Percentiles rank a stretch among this genome's conserved stretches.
phyloP scores from a whole-genome alignment of 1,139 yeast species.

The Candida glucosophila region DNA sequence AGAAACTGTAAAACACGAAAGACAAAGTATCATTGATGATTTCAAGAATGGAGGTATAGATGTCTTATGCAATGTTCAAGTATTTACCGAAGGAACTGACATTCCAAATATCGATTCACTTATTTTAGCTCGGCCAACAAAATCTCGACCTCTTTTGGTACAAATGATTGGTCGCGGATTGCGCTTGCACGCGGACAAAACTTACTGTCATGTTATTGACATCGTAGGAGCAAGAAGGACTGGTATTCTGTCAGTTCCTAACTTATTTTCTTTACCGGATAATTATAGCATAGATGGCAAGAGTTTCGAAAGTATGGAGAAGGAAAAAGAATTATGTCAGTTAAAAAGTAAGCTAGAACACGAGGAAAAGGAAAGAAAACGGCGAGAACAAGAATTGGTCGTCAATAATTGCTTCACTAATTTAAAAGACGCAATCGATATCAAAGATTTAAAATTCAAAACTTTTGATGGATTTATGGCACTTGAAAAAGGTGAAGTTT shows the following conservation, averaged over 20 bases:
- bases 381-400: conserved; percentile 10
- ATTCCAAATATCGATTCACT: conserved; percentile 84
- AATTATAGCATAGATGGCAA: conserved; percentile 23
- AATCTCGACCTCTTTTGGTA: conserved; percentile 57
- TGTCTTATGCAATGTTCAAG: conserved; percentile 80
- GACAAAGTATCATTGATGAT: conserved; percentile 46
- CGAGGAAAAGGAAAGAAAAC: conserved; percentile 7
- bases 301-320: conserved; percentile 16
- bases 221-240: conserved; percentile 55
- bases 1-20: conserved; percentile 42
- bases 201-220: conserved; percentile 67
- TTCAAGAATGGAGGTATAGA: conserved; percentile 58
- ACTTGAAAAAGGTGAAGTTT: conserved; percentile 9
- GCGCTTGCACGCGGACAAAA: conserved; percentile 52
- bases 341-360: background rate
- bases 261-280: conserved; percentile 38
- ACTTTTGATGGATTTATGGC: conserved; percentile 28
- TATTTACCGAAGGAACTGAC: conserved; percentile 93
- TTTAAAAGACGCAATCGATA: conserved; percentile 8
- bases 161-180: conserved; percentile 95
- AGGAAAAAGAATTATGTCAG: conserved; percentile 13
- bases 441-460: conserved; percentile 13
- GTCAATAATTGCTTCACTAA: conserved; percentile 8
- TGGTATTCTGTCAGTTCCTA: conserved; percentile 58
- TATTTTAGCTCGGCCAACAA: conserved; percentile 73